Evolutionary conservation across 2,329 filamentous ascomycete genomes (phyloP).

Genomic region (Cladobotryum mycophilum): DNA sequence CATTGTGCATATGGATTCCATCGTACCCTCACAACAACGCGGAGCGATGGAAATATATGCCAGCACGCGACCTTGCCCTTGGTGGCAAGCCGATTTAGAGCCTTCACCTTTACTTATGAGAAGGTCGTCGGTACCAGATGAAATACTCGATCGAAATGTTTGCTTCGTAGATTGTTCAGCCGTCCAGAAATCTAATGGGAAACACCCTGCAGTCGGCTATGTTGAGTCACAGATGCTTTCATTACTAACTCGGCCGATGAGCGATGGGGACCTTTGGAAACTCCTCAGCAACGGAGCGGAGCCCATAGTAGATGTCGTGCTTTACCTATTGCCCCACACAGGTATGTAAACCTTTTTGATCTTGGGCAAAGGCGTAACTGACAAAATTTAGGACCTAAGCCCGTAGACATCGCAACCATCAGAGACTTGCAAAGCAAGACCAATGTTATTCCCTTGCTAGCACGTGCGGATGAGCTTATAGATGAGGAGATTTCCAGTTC

Average conservation of each 20-base stretch:
- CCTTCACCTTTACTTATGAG: slow-evolving; percentile 48
- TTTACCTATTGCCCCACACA: slow-evolving; percentile 70
- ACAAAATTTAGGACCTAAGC: slow-evolving; percentile 24
- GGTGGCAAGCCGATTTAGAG: slow-evolving; percentile 82
- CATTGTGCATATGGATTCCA: slow-evolving; percentile 84
- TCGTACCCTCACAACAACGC: slow-evolving; percentile 29
- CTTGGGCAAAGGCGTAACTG: slow-evolving; percentile 5
- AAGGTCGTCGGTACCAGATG: slow-evolving; percentile 59
- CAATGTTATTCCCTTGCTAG: slow-evolving; percentile 79
- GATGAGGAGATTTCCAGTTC: slow-evolving; percentile 48
- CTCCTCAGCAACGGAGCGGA: slow-evolving; percentile 78
- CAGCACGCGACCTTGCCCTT: slow-evolving; percentile 76
- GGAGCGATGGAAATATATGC: slow-evolving; percentile 63
- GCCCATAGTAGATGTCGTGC: slow-evolving; percentile 73
- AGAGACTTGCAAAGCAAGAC: slow-evolving; percentile 63
- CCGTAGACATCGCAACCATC: slow-evolving; percentile 62
- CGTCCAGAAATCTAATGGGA: slow-evolving; percentile 31
- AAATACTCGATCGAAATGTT: slow-evolving; percentile 81
- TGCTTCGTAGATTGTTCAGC: slow-evolving; percentile 87
- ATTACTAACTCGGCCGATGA: slow-evolving; percentile 46
- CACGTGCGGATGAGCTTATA: slow-evolving; percentile 66
- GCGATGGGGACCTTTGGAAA: slow-evolving; percentile 67
- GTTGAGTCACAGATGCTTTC: slow-evolving; percentile 48
- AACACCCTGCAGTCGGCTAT: slow-evolving; percentile 60
- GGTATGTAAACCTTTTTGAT: slow-evolving; percentile 40